Evolutionary conservation across 257 asterid genomes (phyloP), one percentile per base, ranked within the genome.

Genomic region (Knoxia roxburghii): DNA sequence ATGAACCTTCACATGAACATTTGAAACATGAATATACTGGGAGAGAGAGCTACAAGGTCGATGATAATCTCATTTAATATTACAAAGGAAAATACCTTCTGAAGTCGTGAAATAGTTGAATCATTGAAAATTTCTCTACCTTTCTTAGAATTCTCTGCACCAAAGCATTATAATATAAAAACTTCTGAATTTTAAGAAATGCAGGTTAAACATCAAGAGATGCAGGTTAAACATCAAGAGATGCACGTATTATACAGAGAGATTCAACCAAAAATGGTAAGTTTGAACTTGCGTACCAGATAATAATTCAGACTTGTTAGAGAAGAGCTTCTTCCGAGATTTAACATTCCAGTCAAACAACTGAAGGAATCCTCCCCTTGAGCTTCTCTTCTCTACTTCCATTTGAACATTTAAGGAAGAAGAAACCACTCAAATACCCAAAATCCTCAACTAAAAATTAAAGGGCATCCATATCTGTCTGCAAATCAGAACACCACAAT

Each of bases 341-440:
- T 88, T 93, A 64, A 57, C 84, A 72, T 90, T 90, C 99, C 99
- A 93, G 79, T 93, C 99, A 60, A 93, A 93, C 84, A 93, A 75
- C 83, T 94, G 99, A 64, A 90, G 84, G 73, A 94, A 84, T 40
- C 99, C 93, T 41, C 97, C 97, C 72, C 84, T 94, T 6, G 70
- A 79, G 32, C 83, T 87, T 78, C 89, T 80, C 77, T 90, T 94
- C 55, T 90, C 99, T 30, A 84, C 85, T 84, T 90, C 99, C 99
- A 94, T 94, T 70, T 65, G 46, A 67, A 75, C 74, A 68, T 71
- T 56, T 51, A 73, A 35, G 15, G 52, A 67, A 74, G 67, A 35
- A 71, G 72, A 27, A 75, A 48, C 71, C 43, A 50, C 55, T 58
- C 58, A 43, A 49, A 56, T 49, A 64, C 27, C 52, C 54, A 60